Base-by-base conservation (phyloP, 1,284 basidiomycete genomes). In the Puccinia coronata region DNA sequence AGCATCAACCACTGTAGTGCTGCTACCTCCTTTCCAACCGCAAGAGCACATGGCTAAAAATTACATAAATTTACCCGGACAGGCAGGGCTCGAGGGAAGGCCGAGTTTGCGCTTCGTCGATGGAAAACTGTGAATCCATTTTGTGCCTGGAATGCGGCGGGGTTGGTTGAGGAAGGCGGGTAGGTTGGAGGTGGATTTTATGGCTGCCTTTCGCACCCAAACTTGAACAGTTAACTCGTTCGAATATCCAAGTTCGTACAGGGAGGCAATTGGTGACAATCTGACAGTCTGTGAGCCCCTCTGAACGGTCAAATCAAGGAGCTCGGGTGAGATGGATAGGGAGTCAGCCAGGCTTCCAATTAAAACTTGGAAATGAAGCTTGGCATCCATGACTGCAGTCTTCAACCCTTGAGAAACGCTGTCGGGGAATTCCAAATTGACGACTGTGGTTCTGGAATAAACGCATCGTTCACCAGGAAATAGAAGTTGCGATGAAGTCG, bases 91-190 rank as follows among this genome's bases (percentile, higher is more conserved):
- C 25, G 63, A 41, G 14, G 63, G 36, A 41, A 67, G 25, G 25
- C 63, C 63, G 25, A 20, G n/a, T 47, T 23, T 67, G 39, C 4
- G 14, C 28, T 41, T 47, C 39, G 5, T 67, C 39, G 63, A n/a
- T 67, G 63, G 4, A 43, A 67, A 67, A 67, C 63, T 47, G 36
- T 47, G 20, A n/a, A 67, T 47, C 63, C 63, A 67, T 41, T 43
- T 67, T 12, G 63, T 67, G 5, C 63, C 63, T 14, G 63, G 63
- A 67, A 67, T 67, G 23, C 63, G 63, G 43, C 41, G 36, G 4
- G 39, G 39, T 41, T n/a, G 39, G n/a, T 23, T n/a, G 20, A 14
- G 18, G 9, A 36, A 47, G 8, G 1, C 39, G 12, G 63, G 18
- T 23, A n/a, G 23, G 43, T 5, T 43, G 23, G 63, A 16, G 41